Evolutionary conservation across 805 yeast genomes (phyloP), one percentile per base, ranked within the genome.

Genomic region (Ogataea dorogensis): DNA sequence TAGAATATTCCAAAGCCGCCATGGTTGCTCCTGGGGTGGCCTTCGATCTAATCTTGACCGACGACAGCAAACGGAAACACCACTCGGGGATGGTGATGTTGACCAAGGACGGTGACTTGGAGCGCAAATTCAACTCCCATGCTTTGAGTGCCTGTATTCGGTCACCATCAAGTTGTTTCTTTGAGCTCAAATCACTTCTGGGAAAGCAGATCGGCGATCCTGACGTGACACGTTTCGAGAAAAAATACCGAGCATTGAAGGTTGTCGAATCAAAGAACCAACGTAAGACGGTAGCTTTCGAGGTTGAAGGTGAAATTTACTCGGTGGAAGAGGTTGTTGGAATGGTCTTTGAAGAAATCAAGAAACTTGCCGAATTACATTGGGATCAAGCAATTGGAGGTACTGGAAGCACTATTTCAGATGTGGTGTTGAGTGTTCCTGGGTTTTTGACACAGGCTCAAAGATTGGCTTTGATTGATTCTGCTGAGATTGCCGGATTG

Each of bases 51-150:
- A 81, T 93, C 10, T 66, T 93, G 43, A 86, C 97, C 4, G 81
- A 86, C 17, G 98, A 93, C 52, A 82, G 96, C 3, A 86, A 88
- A 61, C 72, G 98, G 40, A 93, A 93, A 58, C 98, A 91, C 51
- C 67, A 80, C 4, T 73, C 89, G 4, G 96, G 94, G 1, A 50
- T 93, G 9, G 80, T 85, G 1, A 68, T 89, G 42, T 73, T 79
- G 33, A 64, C 19, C 46, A 26, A 40, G 9, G 49, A 63, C 5
- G 65, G 66, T 18, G 79, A 70, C 16, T 42, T 82, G 11, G 91
- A 84, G 53, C 71, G 98, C 49, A 64, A 77, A 1, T 87, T 79
- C 55, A 97, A 97, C 3, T 74, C 86, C 1, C 72, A 79, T n/a
- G 83, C 88, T 1, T 68, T 76, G 13, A 71, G 85, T 0, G 65